These are phyloP conservation scores for Thamnidium elegans DNA, from an alignment of 192 early-diverging fungal genomes.

Conservation along the genomic window DNA sequence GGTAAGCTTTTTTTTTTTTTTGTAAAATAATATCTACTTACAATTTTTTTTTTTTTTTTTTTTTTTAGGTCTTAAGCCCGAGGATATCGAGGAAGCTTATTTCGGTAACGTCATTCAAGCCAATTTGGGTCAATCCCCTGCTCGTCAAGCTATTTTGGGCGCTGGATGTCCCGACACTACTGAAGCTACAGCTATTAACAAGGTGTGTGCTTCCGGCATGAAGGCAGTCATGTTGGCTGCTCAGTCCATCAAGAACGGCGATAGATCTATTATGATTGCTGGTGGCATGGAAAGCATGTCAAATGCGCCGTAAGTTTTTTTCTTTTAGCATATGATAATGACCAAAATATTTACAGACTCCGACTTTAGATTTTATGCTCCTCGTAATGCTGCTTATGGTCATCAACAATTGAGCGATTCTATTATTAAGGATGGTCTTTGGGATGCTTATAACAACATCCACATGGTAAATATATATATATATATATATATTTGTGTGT, in stretches of 20 bases:
- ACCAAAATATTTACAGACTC: not conserved
- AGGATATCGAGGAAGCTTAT: conserved; percentile 89
- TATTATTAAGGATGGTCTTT: conserved; percentile 95
- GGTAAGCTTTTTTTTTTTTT: conserved; percentile 44
- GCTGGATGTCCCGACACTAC: conserved; percentile 78
- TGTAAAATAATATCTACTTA: no score
- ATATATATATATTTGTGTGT: not conserved
- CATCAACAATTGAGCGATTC: conserved; percentile 77
- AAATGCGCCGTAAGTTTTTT: conserved; percentile 73
- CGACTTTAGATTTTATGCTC: conserved; percentile 51
- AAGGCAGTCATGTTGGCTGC: conserved; percentile 93
- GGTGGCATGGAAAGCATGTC: conserved; percentile 98
- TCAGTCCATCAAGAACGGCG: conserved; percentile 77
- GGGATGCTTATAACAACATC: conserved; percentile 95
- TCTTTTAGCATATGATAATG: conserved; percentile 6
- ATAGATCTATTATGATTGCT: conserved; percentile 79
- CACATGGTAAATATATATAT: conserved; percentile 45
- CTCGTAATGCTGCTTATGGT: conserved; percentile 70
- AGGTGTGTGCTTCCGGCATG: conserved; percentile 98
- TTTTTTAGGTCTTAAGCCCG: conserved; percentile 61
- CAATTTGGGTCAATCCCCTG: conserved; percentile 86
- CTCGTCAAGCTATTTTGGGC: conserved; percentile 84
- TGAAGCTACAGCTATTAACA: conserved; percentile 96
- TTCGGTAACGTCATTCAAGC: conserved; percentile 95
- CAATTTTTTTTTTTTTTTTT: no score